phyloP scores from a whole-genome alignment of 208 protist genomes.

The Novymonas esmeraldas region DNA sequence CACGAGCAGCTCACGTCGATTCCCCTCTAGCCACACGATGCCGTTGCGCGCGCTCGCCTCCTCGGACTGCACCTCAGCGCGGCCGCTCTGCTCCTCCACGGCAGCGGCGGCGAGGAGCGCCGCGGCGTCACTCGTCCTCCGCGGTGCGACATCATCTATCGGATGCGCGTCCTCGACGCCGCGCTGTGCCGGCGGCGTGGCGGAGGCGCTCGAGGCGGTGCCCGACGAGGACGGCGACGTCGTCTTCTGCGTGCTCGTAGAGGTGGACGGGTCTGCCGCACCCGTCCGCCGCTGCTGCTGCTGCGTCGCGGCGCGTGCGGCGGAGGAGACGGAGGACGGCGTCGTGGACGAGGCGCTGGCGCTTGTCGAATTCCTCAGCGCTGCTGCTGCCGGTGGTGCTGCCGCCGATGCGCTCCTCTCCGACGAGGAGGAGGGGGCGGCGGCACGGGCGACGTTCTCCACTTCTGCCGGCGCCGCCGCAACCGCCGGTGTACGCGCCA shows the following conservation, averaged over 20 bases:
- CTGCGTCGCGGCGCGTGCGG: background rate
- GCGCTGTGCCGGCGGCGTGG: background rate
- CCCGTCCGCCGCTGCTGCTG: too few species aligned
- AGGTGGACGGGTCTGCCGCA: background rate
- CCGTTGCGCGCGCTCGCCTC: slow-evolving; percentile 41
- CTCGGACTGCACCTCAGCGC: slow-evolving; percentile 7
- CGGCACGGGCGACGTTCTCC: too few species aligned
- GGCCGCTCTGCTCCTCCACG: background rate
- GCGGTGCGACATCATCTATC: background rate
- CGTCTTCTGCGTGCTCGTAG: background rate
- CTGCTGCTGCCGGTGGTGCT: background rate
- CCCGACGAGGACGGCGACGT: background rate
- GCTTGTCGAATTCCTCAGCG: background rate
- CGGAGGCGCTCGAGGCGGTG: background rate
- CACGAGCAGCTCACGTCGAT: slow-evolving; percentile 40
- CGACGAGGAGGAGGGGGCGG: too few species aligned
- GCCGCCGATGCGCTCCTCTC: background rate
- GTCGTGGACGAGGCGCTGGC: background rate
- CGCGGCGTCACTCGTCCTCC: background rate
- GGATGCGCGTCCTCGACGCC: background rate
- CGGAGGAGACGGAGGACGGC: background rate
- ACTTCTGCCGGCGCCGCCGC: too few species aligned
- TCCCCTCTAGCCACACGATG: slow-evolving; percentile 66
- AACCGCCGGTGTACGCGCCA: too few species aligned
- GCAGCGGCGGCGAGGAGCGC: background rate